Conservation (phyloP, 345 rosid genomes). For the Salix brachista region DNA sequence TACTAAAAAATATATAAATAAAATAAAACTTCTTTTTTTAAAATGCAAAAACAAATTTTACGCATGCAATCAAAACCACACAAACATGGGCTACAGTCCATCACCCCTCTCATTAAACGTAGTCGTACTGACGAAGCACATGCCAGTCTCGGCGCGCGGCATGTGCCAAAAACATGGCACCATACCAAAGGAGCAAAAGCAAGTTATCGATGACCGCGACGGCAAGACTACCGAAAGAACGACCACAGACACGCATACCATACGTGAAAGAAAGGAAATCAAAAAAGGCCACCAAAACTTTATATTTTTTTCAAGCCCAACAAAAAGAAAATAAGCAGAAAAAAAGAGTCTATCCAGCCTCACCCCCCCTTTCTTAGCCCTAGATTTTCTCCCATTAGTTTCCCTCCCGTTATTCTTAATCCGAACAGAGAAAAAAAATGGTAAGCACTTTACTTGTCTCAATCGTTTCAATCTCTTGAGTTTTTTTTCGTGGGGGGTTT, state of each 20-base stretch:
- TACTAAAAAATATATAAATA: too few species aligned
- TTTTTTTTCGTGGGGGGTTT: neutral
- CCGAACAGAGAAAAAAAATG: conserved; percentile 24
- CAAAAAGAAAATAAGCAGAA: neutral
- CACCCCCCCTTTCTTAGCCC: conserved; percentile 15
- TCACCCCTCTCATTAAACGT: neutral
- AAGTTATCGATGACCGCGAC: neutral
- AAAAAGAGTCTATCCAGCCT: neutral
- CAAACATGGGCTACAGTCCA: neutral
- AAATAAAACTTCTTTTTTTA: too few species aligned
- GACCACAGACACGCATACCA: conserved; percentile 3
- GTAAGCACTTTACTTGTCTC: conserved; percentile 15
- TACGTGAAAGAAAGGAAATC: neutral
- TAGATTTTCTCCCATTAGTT: conserved; percentile 37
- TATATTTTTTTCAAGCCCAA: neutral
- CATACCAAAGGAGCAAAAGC: neutral
- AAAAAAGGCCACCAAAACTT: neutral
- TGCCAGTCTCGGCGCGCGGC: neutral
- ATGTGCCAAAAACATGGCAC: neutral
- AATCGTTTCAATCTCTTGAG: neutral
- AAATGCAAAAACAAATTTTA: too few species aligned
- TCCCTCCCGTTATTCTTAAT: conserved; percentile 17
- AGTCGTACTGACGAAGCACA: neutral
- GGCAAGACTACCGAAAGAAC: neutral
- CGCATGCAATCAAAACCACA: too few species aligned